phyloP scores from a whole-genome alignment of 2,329 filamentous ascomycete species.

The Talaromyces rugulosus region DNA sequence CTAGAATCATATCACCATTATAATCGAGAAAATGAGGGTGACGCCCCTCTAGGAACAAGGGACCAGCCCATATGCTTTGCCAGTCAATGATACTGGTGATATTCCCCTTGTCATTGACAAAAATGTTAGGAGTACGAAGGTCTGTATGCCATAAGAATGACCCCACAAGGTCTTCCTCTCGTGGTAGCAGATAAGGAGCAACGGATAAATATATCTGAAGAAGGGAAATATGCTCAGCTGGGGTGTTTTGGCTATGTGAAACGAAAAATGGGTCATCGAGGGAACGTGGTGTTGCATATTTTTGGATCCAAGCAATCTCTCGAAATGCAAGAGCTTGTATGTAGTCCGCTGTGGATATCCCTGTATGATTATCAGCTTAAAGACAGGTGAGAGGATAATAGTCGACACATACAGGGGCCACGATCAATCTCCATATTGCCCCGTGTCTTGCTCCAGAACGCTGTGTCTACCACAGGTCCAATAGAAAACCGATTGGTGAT shows the following conservation, averaged over 20 bases:
- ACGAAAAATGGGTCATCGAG: constrained; percentile 18
- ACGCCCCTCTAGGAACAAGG: constrained; percentile 21
- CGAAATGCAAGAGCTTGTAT: constrained; percentile 26
- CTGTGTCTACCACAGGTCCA: constrained; percentile 31
- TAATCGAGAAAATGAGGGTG: constrained; percentile 23
- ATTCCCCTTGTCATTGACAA: constrained; percentile 27
- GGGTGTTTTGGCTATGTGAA: constrained; percentile 24
- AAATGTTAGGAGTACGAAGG: constrained; percentile 37
- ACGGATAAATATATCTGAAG: constrained; percentile 30
- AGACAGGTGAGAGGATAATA: not conserved
- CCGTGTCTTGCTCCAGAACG: constrained; percentile 34
- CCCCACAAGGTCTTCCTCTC: constrained; percentile 17
- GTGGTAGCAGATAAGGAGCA: constrained; percentile 26
- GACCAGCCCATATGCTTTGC: constrained; percentile 32
- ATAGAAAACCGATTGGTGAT: constrained; percentile 32
- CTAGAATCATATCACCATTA: constrained; percentile 21
- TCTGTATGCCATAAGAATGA: constrained; percentile 39
- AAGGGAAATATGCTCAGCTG: constrained; percentile 28
- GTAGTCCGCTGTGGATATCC: constrained; percentile 31
- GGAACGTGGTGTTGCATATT: constrained; percentile 21
- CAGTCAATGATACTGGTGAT: constrained; percentile 42
- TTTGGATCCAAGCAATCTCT: constrained; percentile 32
- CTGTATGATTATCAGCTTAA: constrained; percentile 19
- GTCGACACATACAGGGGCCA: constrained; percentile 34
- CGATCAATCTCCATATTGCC: constrained; percentile 31